Evolutionary conservation across 306 rosid genomes (phyloP), one percentile per base, ranked within the genome.

Genomic region (Sicyos edulis): DNA sequence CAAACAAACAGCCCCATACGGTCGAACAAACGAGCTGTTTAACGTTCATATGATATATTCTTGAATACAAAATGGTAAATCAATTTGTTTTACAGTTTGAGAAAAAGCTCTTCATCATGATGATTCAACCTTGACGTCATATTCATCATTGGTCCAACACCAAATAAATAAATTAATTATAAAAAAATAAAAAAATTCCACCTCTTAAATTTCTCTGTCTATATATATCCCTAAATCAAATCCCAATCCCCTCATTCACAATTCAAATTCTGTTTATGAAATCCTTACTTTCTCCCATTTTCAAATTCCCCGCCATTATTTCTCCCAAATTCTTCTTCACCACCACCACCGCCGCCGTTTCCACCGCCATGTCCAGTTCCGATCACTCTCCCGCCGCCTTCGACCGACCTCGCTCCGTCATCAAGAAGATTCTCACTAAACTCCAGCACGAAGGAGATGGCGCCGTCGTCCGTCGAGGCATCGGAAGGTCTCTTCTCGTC

Each of bases 371-470:
- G 92, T 81, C 92, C 58, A 61, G 16, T 12, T 78, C 88, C 17
- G 77, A 76, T 73, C 67, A 79, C 32, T 57, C 79, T 54, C 58
- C 81, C 55, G 50, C 82, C 22, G 58, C 77, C 24, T 81, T 81
- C 26, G 57, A 65, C 80, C 26, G 79, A 5, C 92, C 96, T 26
- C 91, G 96, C 72, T 77, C 85, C 83, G 88, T 83, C 40, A 65
- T 71, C 74, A 88, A 88, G 82, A 88, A 80, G 76, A 73, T 88
- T 60, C 68, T 64, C 13, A 85, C 86, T 76, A 78, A 75, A 64
- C 65, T 63, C 57, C 92, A 83, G 20, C 61, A 51, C 17, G 87
- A 85, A 52, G 86, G 85, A 2, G 82, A 80, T 56, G 90, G 90
- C 32, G 84, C 84, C 50, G 55, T 80, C 64, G 85, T 80, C 49